Conservation (phyloP, 805 yeast species). For the Yamadazyma sp. region DNA sequence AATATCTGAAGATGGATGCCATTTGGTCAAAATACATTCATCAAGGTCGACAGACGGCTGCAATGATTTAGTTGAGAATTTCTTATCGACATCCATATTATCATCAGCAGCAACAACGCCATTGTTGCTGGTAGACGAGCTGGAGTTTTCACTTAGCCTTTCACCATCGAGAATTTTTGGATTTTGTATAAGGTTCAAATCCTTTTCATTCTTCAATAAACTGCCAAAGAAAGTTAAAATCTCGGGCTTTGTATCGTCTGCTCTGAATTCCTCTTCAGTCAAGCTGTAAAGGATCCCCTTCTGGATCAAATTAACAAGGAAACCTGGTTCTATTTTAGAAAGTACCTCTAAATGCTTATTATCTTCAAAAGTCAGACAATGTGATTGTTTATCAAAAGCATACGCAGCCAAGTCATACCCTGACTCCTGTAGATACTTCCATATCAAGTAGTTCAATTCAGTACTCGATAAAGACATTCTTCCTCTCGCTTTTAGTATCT, state of each 20-base stretch:
- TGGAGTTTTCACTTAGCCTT: background rate
- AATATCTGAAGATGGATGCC: conserved; percentile 53
- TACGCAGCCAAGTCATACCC: conserved; percentile 75
- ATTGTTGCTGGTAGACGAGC: background rate
- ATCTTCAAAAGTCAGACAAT: conserved; percentile 53
- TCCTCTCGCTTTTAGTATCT: too few relatives aligned
- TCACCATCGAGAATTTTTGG: conserved; percentile 6
- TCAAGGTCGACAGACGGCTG: conserved; percentile 36
- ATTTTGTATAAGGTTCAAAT: conserved; percentile 9
- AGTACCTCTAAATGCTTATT: conserved; percentile 38
- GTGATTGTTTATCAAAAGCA: conserved; percentile 75
- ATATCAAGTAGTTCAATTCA: conserved; percentile 84
- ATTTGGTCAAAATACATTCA: conserved; percentile 45
- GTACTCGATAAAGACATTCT: conserved; percentile 76
- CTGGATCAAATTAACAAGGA: conserved; percentile 77
- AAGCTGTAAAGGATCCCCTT: conserved; percentile 80
- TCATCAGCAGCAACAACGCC: background rate
- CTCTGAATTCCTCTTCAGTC: conserved; percentile 53
- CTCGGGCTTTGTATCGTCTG: conserved; percentile 14
- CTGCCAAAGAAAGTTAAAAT: conserved; percentile 54
- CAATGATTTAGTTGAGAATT: conserved; percentile 33
- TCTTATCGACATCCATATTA: conserved; percentile 4
- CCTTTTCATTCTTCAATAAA: conserved; percentile 40
- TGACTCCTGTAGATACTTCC: conserved; percentile 89
- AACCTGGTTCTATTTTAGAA: conserved; percentile 66